Conservation (phyloP, 2,329 filamentous ascomycete species). For the Orbilia blumenaviensis region DNA sequence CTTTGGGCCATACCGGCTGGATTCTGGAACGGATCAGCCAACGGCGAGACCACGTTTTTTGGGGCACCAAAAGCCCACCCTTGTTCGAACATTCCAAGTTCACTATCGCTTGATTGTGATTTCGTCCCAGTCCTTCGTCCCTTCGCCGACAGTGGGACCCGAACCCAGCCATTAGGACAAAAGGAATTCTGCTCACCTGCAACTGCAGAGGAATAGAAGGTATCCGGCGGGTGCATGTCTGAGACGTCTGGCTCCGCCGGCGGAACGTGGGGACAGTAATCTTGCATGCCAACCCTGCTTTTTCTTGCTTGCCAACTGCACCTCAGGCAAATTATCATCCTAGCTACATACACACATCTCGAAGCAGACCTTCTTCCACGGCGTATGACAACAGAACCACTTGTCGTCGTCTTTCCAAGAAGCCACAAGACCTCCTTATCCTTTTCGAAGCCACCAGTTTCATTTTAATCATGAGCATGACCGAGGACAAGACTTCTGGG, state of each 20-base stretch:
- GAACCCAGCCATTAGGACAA: constrained; percentile 2
- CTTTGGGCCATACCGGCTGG: constrained; percentile 24
- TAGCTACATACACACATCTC: constrained; percentile 14
- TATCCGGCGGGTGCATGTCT: constrained; percentile 37
- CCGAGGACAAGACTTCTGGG: constrained; percentile 22
- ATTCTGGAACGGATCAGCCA: constrained; percentile 48
- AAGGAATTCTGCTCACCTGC: not conserved
- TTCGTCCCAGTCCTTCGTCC: constrained; percentile 1
- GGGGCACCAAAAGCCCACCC: constrained; percentile 26
- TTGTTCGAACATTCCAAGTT: constrained; percentile 21
- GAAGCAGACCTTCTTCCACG: not conserved
- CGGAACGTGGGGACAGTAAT: constrained; percentile 44
- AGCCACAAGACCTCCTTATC: constrained; percentile 23
- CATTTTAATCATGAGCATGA: constrained; percentile 23
- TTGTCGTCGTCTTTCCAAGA: constrained; percentile 12
- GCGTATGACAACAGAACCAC: constrained; percentile 22
- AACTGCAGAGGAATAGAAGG: not conserved
- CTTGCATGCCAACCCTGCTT: constrained; percentile 35
- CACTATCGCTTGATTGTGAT: not conserved
- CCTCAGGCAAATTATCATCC: constrained; percentile 24
- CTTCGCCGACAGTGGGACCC: not conserved
- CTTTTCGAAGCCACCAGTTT: constrained; percentile 26
- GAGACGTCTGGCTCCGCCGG: constrained; percentile 17
- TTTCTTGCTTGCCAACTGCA: constrained; percentile 17
- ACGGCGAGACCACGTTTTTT: constrained; percentile 51